Percentiles rank a stretch among this genome's conserved stretches.
phyloP scores from a whole-genome alignment of 306 rosid species.

The Vigna trinervia region DNA sequence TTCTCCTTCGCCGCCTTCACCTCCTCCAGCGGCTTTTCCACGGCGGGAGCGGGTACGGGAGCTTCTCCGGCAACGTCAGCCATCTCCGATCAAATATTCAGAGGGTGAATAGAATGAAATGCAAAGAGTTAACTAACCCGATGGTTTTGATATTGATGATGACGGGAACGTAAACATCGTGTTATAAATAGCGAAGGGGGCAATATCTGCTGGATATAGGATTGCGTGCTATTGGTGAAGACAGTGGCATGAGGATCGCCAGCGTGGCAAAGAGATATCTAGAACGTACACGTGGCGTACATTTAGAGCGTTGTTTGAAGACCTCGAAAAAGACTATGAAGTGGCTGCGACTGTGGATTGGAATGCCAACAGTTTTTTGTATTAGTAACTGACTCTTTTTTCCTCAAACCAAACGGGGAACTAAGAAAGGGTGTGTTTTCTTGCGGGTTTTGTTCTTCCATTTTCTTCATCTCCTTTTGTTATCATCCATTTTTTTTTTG shows the following conservation, averaged over 20 bases:
- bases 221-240: conserved; percentile 49
- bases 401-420: background rate
- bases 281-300: conserved; percentile 63
- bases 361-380: conserved; percentile 43
- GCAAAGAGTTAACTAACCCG: background rate
- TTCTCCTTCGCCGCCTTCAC: conserved; percentile 56
- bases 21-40: conserved; percentile 46
- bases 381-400: background rate
- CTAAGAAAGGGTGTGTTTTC: conserved; percentile 55
- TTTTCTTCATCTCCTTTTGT: conserved; percentile 28
- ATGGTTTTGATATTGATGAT: background rate
- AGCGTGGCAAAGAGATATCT: conserved; percentile 47
- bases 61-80: conserved; percentile 51
- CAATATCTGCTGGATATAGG: conserved; percentile 39
- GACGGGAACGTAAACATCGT: background rate
- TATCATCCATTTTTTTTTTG: background rate
- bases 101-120: too few relatives aligned
- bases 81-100: conserved; percentile 46
- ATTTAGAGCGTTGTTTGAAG: conserved; percentile 30
- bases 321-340: background rate
- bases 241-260: conserved; percentile 46
- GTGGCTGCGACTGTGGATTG: conserved; percentile 23
- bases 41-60: conserved; percentile 42
- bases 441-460: background rate
- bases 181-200: conserved; percentile 43